Evolutionary conservation across 495 filamentous ascomycete genomes (phyloP).

Genomic region (Hypoxylon lenormandii): DNA sequence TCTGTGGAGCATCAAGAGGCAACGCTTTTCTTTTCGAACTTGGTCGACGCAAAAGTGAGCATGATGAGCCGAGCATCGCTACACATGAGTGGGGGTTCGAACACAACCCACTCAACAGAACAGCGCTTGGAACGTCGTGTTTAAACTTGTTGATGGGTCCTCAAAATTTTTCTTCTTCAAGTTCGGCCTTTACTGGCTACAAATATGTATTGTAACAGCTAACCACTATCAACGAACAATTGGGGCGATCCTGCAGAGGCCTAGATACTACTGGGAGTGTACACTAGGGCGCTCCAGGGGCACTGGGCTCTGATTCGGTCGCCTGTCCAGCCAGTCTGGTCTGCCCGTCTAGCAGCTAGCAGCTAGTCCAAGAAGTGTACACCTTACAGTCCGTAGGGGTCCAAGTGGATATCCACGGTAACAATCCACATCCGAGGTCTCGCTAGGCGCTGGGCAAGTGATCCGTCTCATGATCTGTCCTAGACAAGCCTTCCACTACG

Average conservation of each 20-base stretch:
- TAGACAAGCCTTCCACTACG: conserved; percentile 28
- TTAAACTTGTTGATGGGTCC: neutral
- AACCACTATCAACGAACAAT: conserved; percentile 27
- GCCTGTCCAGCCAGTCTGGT: conserved; percentile 28
- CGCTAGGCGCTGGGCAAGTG: conserved; percentile 33
- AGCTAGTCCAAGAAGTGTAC: conserved; percentile 7
- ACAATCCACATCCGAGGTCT: conserved; percentile 37
- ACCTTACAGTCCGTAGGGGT: conserved; percentile 13
- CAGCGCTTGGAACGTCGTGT: conserved; percentile 6
- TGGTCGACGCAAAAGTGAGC: conserved; percentile 16
- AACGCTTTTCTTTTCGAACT: conserved; percentile 25
- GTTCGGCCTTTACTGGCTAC: conserved; percentile 1
- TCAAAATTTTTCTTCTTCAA: neutral
- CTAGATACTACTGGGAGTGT: conserved; percentile 16
- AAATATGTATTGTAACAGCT: conserved; percentile 20
- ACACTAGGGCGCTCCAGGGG: neutral
- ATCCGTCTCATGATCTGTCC: conserved; percentile 29
- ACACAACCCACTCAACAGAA: conserved; percentile 5
- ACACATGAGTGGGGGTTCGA: conserved; percentile 35
- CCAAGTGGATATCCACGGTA: conserved; percentile 46
- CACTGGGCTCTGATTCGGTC: conserved; percentile 35
- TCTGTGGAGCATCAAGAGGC: conserved; percentile 34
- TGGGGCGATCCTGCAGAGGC: conserved; percentile 34
- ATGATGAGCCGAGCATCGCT: conserved; percentile 32
- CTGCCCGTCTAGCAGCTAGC: too few relatives aligned